phyloP scores from a whole-genome alignment of 2,329 filamentous ascomycete species.

The Zymoseptoria passerinii region DNA sequence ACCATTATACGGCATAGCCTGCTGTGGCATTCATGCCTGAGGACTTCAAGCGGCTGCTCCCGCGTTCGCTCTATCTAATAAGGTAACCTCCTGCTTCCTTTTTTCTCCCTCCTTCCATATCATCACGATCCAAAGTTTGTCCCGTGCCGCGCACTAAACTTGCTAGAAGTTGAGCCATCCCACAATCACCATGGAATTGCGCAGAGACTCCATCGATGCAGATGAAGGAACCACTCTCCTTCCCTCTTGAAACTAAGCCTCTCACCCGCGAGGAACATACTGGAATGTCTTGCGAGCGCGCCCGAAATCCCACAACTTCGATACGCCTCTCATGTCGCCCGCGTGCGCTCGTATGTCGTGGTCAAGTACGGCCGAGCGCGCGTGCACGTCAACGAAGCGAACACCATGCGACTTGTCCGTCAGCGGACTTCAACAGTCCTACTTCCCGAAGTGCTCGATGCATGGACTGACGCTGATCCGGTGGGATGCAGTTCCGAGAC shows the following conservation, averaged over 20 bases:
- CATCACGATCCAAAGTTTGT: too few relatives aligned
- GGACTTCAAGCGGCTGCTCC: too few relatives aligned
- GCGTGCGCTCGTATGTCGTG: neutral
- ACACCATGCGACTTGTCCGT: neutral
- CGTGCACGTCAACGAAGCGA: neutral
- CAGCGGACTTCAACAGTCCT: neutral
- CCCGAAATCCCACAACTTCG: neutral
- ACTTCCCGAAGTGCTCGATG: neutral
- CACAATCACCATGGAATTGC: too few relatives aligned
- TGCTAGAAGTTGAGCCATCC: too few relatives aligned
- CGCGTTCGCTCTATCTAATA: too few relatives aligned
- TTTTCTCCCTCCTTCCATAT: too few relatives aligned
- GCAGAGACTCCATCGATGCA: too few relatives aligned
- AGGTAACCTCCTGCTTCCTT: too few relatives aligned
- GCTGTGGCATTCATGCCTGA: too few relatives aligned
- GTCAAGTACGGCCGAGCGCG: neutral
- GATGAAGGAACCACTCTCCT: too few relatives aligned
- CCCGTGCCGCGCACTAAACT: too few relatives aligned
- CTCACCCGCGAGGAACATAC: neutral
- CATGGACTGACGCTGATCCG: neutral
- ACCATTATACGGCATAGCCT: too few relatives aligned
- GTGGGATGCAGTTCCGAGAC: neutral
- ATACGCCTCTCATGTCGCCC: neutral
- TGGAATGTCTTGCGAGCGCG: neutral
- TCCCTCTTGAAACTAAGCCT: neutral